Base-by-base conservation (phyloP, 1,139 yeast species). In the Pichia sp. region DNA sequence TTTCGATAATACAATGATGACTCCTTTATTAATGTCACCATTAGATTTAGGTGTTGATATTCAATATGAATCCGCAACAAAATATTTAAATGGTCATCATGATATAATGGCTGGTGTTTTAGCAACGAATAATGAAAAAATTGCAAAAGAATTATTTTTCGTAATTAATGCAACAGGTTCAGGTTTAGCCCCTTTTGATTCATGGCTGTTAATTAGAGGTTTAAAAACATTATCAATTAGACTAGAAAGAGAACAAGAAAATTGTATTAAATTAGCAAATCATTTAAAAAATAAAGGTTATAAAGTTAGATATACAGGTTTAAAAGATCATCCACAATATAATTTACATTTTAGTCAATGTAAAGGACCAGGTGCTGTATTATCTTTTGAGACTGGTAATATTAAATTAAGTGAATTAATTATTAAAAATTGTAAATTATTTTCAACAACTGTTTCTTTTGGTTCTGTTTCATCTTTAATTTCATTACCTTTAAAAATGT, bases 1-100 rank as follows among this genome's bases (percentile, higher is more conserved):
- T 10, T 89, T 88, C 49, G 96, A 88, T 64, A 88, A 89, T 68
- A 88, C 96, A 49, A 88, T 88, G 96, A 81, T 88, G 89, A 80
- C 95, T 15, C 96, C 96, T 4, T 63, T 88, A 43, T 70, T 82
- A 56, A 80, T 86, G 80, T 73, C 83, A 14, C 96, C 96, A 2
- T 70, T 88, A 52, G 86, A 82, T 51, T 72, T 83, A 52, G 94
- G 93, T 14, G 93, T 81, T 25, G 96, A 88, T 60, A 83, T 88
- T 48, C 95, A 86, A 44, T 88, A 88, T 61, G 96, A 88, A 61
- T 80, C 91, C 14, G 96, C 94, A 15, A 88, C 96, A 43, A 88
- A 88, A 63, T 88, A 85, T 59, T 69, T 88, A 50, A 85, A 87
- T 56, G 96, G 96, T 10, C 96, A 88, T 61, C 96, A 88, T 62